Percentiles rank a stretch among this genome's conserved stretches.
These are phyloP conservation scores for Calycina herbarum DNA, from an alignment of 2,329 filamentous ascomycete genomes.

Conservation along the genomic window DNA sequence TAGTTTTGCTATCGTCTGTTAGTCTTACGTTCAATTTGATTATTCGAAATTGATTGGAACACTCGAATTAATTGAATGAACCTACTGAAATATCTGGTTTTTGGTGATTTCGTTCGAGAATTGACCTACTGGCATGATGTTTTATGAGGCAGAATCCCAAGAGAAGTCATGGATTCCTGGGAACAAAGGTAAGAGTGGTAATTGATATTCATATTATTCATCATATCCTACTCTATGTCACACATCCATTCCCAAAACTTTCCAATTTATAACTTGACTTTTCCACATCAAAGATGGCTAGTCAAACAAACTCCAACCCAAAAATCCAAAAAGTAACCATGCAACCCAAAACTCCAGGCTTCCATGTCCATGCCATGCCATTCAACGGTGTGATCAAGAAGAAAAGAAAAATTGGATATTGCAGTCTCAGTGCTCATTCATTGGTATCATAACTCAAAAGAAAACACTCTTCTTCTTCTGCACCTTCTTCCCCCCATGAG, in stretches of 20 bases:
- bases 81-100: too few species aligned
- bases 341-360: not conserved
- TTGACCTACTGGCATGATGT: too few species aligned
- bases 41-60: too few species aligned
- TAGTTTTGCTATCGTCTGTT: too few species aligned
- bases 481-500: slow-evolving; percentile 38
- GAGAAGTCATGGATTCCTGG: too few species aligned
- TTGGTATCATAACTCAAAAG: slow-evolving; percentile 21
- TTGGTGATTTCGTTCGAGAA: too few species aligned
- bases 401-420: not conserved
- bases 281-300: not conserved
- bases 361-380: not conserved
- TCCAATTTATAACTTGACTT: not conserved
- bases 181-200: too few species aligned
- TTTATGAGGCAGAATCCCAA: too few species aligned
- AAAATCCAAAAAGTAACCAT: not conserved
- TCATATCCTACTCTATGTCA: not conserved
- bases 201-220: not conserved
- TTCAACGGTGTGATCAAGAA: not conserved
- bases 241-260: not conserved
- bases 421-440: not conserved
- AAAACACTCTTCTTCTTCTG: slow-evolving; percentile 38
- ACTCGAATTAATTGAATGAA: too few species aligned
- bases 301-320: not conserved
- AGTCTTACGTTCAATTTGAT: too few species aligned